Conservation (phyloP, 1,284 basidiomycete genomes). For the Amylostereum chailletii region DNA sequence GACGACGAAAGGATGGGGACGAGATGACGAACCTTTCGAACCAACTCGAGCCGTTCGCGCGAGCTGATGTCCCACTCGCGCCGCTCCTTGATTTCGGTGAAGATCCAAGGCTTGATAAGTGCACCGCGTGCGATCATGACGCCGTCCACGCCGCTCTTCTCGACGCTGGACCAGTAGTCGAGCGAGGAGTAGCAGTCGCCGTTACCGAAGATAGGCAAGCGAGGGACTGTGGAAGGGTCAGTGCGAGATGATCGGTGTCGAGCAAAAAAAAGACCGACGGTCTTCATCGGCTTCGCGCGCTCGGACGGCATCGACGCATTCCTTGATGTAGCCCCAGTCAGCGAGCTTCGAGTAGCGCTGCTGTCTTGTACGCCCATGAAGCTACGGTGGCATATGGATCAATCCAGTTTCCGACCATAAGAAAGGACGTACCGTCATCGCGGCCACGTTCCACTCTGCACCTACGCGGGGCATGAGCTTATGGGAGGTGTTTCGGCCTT, state of each 20-base stretch:
- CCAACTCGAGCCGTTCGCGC: conserved; percentile 81
- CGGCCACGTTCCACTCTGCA: conserved; percentile 71
- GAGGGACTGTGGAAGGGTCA: conserved; percentile 44
- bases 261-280: conserved; percentile 33
- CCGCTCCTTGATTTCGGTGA: conserved; percentile 90
- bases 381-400: conserved; percentile 30
- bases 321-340: conserved; percentile 87
- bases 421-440: conserved; percentile 58
- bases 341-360: conserved; percentile 85
- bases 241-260: conserved; percentile 1
- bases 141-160: conserved; percentile 80
- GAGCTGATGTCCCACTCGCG: conserved; percentile 94
- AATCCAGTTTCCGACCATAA: background rate
- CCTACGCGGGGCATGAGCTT: conserved; percentile 85
- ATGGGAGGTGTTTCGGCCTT: conserved; percentile 80
- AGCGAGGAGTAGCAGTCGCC: conserved; percentile 90
- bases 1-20: background rate
- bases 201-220: conserved; percentile 91
- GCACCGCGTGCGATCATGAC: conserved; percentile 94
- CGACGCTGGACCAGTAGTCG: conserved; percentile 76
- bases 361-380: conserved; percentile 89
- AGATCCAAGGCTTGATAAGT: conserved; percentile 94
- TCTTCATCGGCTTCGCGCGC: conserved; percentile 67
- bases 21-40: conserved; percentile 54
- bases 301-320: conserved; percentile 84